These are phyloP conservation scores for Clathrospora elynae DNA, from an alignment of 2,329 filamentous ascomycete species.

Conservation along the genomic window DNA sequence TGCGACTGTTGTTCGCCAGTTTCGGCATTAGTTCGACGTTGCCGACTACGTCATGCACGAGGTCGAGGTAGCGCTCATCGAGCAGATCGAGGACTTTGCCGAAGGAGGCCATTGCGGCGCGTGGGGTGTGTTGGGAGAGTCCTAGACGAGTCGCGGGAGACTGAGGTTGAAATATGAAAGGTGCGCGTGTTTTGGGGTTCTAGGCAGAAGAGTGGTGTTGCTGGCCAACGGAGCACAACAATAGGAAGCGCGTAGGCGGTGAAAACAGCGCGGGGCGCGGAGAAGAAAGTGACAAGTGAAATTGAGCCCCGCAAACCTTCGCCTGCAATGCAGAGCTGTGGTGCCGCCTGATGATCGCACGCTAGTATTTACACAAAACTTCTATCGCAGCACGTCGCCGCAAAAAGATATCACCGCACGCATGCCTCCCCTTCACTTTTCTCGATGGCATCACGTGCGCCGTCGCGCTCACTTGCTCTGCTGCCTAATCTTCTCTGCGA, in stretches of 20 bases:
- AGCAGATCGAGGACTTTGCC: constrained; percentile 40
- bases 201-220: constrained; percentile 8
- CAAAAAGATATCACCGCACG: too few species aligned
- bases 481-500: constrained; percentile 44
- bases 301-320: constrained; percentile 7
- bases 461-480: constrained; percentile 31
- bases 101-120: constrained; percentile 31
- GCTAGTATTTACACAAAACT: too few species aligned
- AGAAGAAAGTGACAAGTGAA: background rate
- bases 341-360: too few species aligned
- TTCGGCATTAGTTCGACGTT: constrained; percentile 37
- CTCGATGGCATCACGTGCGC: constrained; percentile 2
- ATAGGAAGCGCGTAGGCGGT: constrained; percentile 7
- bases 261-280: background rate
- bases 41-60: constrained; percentile 42
- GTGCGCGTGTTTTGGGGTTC: background rate
- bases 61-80: constrained; percentile 38
- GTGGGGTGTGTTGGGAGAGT: background rate
- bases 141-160: background rate
- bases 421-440: too few species aligned
- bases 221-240: constrained; percentile 11
- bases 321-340: constrained; percentile 7
- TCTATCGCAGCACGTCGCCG: too few species aligned
- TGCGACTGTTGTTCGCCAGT: constrained; percentile 4
- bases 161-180: background rate